Conservation (phyloP, 805 yeast genomes). For the Yarrowia divulgata region DNA sequence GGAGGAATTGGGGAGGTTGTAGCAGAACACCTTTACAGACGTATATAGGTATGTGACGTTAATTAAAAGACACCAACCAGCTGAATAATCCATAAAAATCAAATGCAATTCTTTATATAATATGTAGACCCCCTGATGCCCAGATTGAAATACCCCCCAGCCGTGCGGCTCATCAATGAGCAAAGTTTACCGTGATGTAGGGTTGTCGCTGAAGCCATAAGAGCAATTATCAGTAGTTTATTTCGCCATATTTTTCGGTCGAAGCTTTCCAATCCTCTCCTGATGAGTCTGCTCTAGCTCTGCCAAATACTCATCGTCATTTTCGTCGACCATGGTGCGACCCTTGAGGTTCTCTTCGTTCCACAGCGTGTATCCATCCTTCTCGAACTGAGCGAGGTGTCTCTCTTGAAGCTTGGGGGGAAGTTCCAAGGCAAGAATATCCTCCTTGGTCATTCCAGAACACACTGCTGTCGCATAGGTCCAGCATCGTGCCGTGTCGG, state of each 20-base stretch:
- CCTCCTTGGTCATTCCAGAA: slow-evolving; percentile 28
- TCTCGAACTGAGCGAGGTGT: slow-evolving; percentile 18
- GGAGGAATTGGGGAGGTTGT: neutral
- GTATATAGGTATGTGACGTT: too few relatives aligned
- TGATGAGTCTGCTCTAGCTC: neutral
- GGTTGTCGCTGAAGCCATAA: neutral
- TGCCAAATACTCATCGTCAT: slow-evolving; percentile 4
- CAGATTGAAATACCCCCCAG: neutral
- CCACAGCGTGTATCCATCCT: slow-evolving; percentile 29
- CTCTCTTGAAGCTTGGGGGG: slow-evolving; percentile 6
- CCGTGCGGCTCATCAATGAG: neutral
- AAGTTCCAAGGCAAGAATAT: slow-evolving; percentile 7
- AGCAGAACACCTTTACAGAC: too few relatives aligned
- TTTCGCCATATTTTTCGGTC: too few relatives aligned
- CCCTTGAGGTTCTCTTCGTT: slow-evolving; percentile 32
- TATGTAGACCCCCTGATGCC: neutral
- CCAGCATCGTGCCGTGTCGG: slow-evolving; percentile 70
- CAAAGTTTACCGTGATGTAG: neutral
- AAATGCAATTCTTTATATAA: neutral
- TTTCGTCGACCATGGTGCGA: slow-evolving; percentile 8
- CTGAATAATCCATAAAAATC: neutral
- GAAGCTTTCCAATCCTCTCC: neutral
- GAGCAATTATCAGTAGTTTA: too few relatives aligned
- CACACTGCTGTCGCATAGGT: slow-evolving; percentile 51
- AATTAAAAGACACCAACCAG: neutral